Base-by-base conservation (phyloP, 1,139 yeast species). In the Lodderomyces parapsilosis region DNA sequence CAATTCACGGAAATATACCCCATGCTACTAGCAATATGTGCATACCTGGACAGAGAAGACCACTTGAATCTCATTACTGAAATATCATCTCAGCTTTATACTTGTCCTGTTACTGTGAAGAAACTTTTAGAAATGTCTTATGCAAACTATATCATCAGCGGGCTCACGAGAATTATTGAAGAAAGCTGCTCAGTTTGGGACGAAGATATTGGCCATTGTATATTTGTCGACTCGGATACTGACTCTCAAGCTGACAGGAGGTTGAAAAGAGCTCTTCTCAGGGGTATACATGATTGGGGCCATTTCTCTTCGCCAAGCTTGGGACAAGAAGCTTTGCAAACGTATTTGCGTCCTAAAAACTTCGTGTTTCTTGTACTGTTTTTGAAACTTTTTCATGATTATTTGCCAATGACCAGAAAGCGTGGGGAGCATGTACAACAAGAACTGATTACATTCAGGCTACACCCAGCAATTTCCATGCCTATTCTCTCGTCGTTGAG, bases 341-440 rank as follows among this genome's bases (percentile, higher is more conserved):
- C 31, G 31, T 68, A 55, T 48, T 63, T 57, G 41, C 50, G 45
- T 42, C 65, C 51, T 6, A 57, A 63, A 9, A 70, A 66, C 40
- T 61, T 80, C 30, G 57, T 62, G 0, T 54, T 72, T 35, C 49
- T 79, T 2, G 54, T 76, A 6, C 56, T 71, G 4, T 61, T 79
- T 19, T 63, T 80, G 25, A 65, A 76, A 45, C 57, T 68, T 14
- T 83, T 81, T 54, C 86, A 84, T 53, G 81, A 82, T 13, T 76
- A 76, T 38, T 77, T 78, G 71, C 67, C 74, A 18, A 60, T 83
- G 31, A 65, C 60, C 42, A 71, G 89, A 46, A 82, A 82, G 51
- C 70, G 69, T 39, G 93, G 90, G 13, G 85, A 81, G 6, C 93
- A 86, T 62, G 86, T 84, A 17, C 77, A 78, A 43, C 67, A 67